Evolutionary conservation across 2,329 filamentous ascomycete genomes (phyloP).

Genomic region (Fusarium sp.): DNA sequence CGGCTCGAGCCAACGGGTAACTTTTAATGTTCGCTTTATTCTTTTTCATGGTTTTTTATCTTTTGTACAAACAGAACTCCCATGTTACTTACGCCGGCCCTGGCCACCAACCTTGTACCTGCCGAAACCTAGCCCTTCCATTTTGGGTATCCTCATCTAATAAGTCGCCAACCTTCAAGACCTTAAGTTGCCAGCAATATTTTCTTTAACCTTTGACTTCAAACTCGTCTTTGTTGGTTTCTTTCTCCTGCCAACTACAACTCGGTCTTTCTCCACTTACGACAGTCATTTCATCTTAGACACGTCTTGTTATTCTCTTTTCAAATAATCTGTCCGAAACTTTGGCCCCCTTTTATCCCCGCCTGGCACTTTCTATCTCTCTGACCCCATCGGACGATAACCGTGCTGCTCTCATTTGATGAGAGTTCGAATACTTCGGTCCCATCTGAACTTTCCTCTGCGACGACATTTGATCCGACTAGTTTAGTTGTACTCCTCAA

Average conservation of each 20-base stretch:
- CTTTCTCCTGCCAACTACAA: not conserved
- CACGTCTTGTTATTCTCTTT: conserved; percentile 21
- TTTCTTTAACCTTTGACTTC: conserved; percentile 12
- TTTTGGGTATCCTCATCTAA: conserved; percentile 33
- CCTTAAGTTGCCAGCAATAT: not conserved
- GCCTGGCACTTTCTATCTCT: conserved; percentile 26
- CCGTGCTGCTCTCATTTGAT: conserved; percentile 20
- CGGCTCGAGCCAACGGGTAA: no score
- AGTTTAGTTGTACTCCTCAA: not conserved
- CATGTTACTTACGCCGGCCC: conserved; percentile 10
- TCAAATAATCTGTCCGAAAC: conserved; percentile 20
- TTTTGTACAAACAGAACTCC: not conserved
- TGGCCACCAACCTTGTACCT: conserved; percentile 14
- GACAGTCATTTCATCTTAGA: conserved; percentile 18
- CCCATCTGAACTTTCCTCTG: not conserved
- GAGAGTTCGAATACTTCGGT: conserved; percentile 9
- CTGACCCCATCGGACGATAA: conserved; percentile 30
- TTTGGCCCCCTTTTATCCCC: conserved; percentile 30
- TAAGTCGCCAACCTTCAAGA: conserved; percentile 3
- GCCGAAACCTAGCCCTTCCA: conserved; percentile 28
- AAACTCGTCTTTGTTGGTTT: conserved; percentile 9
- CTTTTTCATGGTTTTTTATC: not conserved
- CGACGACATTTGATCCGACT: not conserved
- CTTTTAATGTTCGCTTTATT: not conserved
- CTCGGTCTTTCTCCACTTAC: not conserved